phyloP scores from a whole-genome alignment of 2,329 filamentous ascomycete genomes.

The Graphiopsis chlorocephala region DNA sequence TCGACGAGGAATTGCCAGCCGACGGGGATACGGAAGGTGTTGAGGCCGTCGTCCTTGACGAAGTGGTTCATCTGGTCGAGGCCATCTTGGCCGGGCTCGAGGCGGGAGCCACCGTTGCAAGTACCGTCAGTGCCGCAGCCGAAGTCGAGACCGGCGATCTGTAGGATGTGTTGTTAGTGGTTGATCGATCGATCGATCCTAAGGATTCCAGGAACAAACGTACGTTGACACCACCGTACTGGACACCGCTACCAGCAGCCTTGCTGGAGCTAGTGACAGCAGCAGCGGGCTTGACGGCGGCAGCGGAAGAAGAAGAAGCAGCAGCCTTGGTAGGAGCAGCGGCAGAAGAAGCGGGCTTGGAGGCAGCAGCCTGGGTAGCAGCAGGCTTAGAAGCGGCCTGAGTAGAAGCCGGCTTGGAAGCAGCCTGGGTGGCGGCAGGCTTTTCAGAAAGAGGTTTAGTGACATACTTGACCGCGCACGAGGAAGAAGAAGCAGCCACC shows the following conservation, averaged over 20 bases:
- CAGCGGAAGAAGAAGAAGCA: slow-evolving; percentile 17
- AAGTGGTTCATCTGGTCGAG: slow-evolving; percentile 57
- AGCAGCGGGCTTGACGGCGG: slow-evolving; percentile 19
- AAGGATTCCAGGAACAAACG: background rate
- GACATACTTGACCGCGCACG: background rate
- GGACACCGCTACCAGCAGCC: slow-evolving; percentile 25
- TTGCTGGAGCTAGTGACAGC: slow-evolving; percentile 4
- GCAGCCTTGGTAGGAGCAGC: slow-evolving; percentile 20
- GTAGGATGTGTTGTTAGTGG: background rate
- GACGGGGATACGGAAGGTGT: slow-evolving; percentile 57
- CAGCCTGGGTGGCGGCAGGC: background rate
- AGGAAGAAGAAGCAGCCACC: background rate
- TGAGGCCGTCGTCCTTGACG: slow-evolving; percentile 52
- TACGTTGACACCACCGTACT: slow-evolving; percentile 32
- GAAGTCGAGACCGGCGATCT: slow-evolving; percentile 35
- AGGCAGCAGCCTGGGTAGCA: slow-evolving; percentile 21
- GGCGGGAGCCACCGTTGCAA: slow-evolving; percentile 33
- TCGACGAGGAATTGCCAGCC: slow-evolving; percentile 30
- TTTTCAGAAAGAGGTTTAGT: background rate
- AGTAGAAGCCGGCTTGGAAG: background rate
- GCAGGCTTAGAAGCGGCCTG: background rate
- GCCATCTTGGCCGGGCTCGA: slow-evolving; percentile 33
- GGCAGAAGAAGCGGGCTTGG: slow-evolving; percentile 22
- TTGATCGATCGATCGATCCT: background rate
- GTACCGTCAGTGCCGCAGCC: slow-evolving; percentile 40